Evolutionary conservation across 2,329 filamentous ascomycete species (phyloP).

Genomic region (Daldinia sp.): DNA sequence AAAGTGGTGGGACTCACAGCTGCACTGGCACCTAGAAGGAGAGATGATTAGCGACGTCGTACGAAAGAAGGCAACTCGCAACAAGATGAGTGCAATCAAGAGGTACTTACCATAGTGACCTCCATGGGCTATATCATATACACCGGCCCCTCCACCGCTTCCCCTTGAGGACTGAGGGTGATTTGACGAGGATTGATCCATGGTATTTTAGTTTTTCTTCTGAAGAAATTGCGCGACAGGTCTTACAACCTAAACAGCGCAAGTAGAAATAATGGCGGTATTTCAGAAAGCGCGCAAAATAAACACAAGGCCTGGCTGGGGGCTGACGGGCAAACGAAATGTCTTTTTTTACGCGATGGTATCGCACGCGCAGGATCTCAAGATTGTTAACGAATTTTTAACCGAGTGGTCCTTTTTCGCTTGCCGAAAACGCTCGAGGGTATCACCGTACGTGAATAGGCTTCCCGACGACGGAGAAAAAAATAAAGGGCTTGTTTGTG

Average conservation of each 20-base stretch:
- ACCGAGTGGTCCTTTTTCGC: constrained; percentile 17
- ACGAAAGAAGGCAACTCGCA: constrained; percentile 41
- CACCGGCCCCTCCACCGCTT: constrained; percentile 42
- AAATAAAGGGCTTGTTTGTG: constrained; percentile 32
- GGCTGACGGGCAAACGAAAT: constrained; percentile 31
- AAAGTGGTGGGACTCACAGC: constrained; percentile 49
- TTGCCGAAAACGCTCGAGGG: constrained; percentile 26
- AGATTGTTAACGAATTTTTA: constrained; percentile 12
- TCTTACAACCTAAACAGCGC: constrained; percentile 29
- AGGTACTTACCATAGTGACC: constrained; percentile 76
- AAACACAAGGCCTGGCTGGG: constrained; percentile 13
- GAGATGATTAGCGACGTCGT: constrained; percentile 47
- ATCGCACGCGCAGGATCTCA: constrained; percentile 31
- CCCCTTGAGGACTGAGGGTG: constrained; percentile 60
- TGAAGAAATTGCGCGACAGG: constrained; percentile 30
- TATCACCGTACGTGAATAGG: constrained; percentile 26
- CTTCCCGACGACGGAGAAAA: constrained; percentile 37
- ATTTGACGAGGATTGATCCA: constrained; percentile 65
- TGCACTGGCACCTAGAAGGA: constrained; percentile 57
- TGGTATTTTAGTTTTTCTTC: constrained; percentile 46
- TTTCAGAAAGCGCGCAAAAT: constrained; percentile 30
- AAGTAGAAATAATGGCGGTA: constrained; percentile 29
- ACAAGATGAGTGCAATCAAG: constrained; percentile 33
- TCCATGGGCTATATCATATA: constrained; percentile 77
- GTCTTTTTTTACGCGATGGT: constrained; percentile 33